These are phyloP conservation scores for Cladorrhinum samala DNA, from an alignment of 495 filamentous ascomycete genomes.

Conservation along the genomic window DNA sequence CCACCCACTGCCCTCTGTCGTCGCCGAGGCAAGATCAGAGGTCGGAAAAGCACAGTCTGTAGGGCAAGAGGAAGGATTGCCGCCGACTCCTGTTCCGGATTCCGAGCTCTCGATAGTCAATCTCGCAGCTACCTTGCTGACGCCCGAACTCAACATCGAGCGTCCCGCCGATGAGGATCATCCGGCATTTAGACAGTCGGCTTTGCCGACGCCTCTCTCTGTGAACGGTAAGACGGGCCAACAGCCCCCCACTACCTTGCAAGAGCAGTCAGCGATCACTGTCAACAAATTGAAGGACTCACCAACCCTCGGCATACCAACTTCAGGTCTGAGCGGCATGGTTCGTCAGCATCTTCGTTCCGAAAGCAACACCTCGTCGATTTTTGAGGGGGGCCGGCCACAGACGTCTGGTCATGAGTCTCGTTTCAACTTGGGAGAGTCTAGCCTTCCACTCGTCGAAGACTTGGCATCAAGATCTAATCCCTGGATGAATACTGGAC, in stretches of 20 bases:
- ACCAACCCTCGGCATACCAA: constrained; percentile 64
- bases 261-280: constrained; percentile 19
- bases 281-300: constrained; percentile 53
- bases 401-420: constrained; percentile 29
- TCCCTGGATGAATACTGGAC: constrained; percentile 48
- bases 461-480: constrained; percentile 37
- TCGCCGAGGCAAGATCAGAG: constrained; percentile 14
- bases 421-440: constrained; percentile 31
- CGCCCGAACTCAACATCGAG: constrained; percentile 24
- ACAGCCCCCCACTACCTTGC: constrained; percentile 21
- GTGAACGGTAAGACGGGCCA: constrained; percentile 17
- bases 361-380: constrained; percentile 73
- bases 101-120: constrained; percentile 18
- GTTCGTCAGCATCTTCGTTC: constrained; percentile 81
- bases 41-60: constrained; percentile 10
- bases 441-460: constrained; percentile 15
- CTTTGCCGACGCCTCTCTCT: constrained; percentile 31
- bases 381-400: constrained; percentile 46
- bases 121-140: constrained; percentile 6
- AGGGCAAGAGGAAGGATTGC: constrained; percentile 34
- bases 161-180: constrained; percentile 42
- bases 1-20: constrained; percentile 13
- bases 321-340: constrained; percentile 67
- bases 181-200: constrained; percentile 38
- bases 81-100: constrained; percentile 34